Conservation (phyloP, 2,329 filamentous ascomycete species). For the Trichoderma sp. region DNA sequence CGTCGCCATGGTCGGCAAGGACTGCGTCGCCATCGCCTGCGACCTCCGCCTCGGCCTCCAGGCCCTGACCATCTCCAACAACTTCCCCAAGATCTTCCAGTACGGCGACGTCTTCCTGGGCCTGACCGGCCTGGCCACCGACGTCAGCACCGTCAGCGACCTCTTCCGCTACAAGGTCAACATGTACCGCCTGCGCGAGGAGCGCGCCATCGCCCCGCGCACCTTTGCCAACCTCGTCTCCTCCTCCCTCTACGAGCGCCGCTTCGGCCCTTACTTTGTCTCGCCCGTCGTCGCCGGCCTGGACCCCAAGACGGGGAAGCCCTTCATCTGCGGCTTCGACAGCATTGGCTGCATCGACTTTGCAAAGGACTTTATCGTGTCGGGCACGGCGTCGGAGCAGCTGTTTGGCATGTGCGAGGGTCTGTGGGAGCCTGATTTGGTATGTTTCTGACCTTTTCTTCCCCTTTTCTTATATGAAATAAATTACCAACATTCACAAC, state of each 20-base stretch:
- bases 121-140: constrained; percentile 93
- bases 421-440: constrained; percentile 96
- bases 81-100: constrained; percentile 99
- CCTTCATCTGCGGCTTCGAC: constrained; percentile 99
- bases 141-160: constrained; percentile 91
- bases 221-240: constrained; percentile 97
- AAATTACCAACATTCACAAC: too few relatives aligned
- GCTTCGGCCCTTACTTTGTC: constrained; percentile 97
- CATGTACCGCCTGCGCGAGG: constrained; percentile 98
- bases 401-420: constrained; percentile 98
- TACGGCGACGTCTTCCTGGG: constrained; percentile 96
- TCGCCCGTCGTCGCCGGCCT: constrained; percentile 92
- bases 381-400: constrained; percentile 94
- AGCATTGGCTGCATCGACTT: constrained; percentile 99
- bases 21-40: constrained; percentile 99
- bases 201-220: constrained; percentile 90
- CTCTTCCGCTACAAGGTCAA: constrained; percentile 99
- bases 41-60: constrained; percentile 97
- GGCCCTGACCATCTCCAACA: constrained; percentile 96
- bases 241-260: constrained; percentile 87
- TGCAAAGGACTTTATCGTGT: constrained; percentile 98
- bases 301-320: constrained; percentile 89
- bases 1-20: constrained; percentile 99
- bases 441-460: constrained; percentile 51
- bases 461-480: neutral